phyloP scores from a whole-genome alignment of 2,329 filamentous ascomycete species.

The Penicillium sp. region DNA sequence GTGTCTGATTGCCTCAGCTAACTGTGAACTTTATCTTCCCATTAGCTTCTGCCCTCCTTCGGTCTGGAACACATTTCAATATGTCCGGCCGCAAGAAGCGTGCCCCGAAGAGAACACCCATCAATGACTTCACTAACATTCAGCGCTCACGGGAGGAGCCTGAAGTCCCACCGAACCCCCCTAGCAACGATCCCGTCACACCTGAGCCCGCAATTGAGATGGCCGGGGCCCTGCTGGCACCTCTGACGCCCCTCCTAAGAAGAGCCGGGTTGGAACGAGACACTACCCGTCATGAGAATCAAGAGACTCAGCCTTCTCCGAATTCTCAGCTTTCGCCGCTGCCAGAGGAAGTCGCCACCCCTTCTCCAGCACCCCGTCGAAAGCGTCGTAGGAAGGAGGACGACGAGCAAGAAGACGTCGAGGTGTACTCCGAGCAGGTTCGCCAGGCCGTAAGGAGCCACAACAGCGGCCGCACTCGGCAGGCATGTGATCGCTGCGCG shows the following conservation, averaged over 20 bases:
- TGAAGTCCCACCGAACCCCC: no score
- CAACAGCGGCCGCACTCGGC: background rate
- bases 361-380: background rate
- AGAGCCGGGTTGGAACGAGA: no score
- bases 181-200: no score
- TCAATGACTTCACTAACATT: no score
- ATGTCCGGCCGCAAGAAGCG: background rate
- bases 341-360: background rate
- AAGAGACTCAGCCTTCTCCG: background rate
- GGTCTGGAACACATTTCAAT: background rate
- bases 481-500: slow-evolving; percentile 17
- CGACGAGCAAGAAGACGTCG: background rate
- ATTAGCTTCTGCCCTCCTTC: background rate
- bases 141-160: no score
- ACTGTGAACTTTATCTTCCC: background rate
- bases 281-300: background rate
- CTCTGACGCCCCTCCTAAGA: no score
- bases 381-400: background rate
- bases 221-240: no score
- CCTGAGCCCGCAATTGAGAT: no score
- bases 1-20: background rate
- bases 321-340: no score
- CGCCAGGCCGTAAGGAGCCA: background rate
- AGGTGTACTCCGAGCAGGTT: slow-evolving; percentile 5
- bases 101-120: no score